Evolutionary conservation across 805 yeast genomes (phyloP).

Genomic region (Aciculoconidium aculeatum): DNA sequence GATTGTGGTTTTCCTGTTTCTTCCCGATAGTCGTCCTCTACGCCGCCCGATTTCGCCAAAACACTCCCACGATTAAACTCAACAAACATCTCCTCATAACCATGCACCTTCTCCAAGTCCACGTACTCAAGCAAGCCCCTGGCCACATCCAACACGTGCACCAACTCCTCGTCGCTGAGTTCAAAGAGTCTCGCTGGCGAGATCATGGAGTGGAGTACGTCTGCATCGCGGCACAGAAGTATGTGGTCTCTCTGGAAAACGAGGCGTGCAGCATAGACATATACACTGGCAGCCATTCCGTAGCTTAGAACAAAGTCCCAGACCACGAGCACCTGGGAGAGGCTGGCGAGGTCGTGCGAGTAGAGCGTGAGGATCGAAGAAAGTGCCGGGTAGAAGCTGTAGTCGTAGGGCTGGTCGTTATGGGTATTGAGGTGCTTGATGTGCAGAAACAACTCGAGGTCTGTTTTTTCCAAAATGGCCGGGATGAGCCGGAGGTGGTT

Average conservation of each 20-base stretch:
- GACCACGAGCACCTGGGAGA: constrained; percentile 46
- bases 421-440: constrained; percentile 36
- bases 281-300: constrained; percentile 46
- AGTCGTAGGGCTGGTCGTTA: constrained; percentile 27
- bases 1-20: too few species aligned
- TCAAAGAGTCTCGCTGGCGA: constrained; percentile 28
- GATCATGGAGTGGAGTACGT: constrained; percentile 28
- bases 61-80: constrained; percentile 29
- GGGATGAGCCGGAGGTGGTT: constrained; percentile 66
- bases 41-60: constrained; percentile 22
- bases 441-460: constrained; percentile 36
- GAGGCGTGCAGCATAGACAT: constrained; percentile 57
- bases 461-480: constrained; percentile 45
- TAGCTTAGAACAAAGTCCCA: constrained; percentile 67
- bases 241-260: constrained; percentile 41
- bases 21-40: constrained; percentile 5
- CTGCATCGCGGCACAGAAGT: constrained; percentile 26
- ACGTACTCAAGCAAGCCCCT: constrained; percentile 18
- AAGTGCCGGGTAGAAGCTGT: constrained; percentile 49
- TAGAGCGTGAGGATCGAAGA: constrained; percentile 75
- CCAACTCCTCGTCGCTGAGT: constrained; percentile 22
- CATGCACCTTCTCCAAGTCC: constrained; percentile 16
- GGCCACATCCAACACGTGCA: constrained; percentile 21
- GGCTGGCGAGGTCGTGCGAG: constrained; percentile 59
- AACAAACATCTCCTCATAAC: constrained; percentile 30